Evolutionary conservation across 306 rosid genomes (phyloP).

Genomic region (Arachis stenosperma): DNA sequence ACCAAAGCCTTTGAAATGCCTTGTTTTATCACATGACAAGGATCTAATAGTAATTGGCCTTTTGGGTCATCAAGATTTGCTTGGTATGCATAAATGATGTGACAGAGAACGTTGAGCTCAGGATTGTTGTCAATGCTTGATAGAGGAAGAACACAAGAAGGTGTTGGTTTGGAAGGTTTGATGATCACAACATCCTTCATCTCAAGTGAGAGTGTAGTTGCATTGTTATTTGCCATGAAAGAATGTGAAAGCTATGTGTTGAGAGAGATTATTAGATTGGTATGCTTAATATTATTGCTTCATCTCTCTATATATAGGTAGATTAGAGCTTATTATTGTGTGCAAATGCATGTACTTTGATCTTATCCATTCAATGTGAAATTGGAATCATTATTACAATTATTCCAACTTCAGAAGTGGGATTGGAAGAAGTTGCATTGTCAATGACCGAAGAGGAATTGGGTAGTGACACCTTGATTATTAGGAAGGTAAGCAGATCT

Average conservation of each 20-base stretch:
- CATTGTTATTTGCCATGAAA: conserved; percentile 39
- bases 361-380: conserved; percentile 34
- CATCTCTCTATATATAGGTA: neutral
- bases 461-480: conserved; percentile 24
- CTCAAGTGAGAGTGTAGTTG: conserved; percentile 16
- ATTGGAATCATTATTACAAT: conserved; percentile 40
- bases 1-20: conserved; percentile 51
- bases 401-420: too few relatives aligned
- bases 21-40: conserved; percentile 43
- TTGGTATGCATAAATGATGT: conserved; percentile 43
- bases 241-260: neutral
- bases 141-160: conserved; percentile 42
- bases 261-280: conserved; percentile 19
- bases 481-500: neutral
- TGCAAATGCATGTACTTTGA: conserved; percentile 2
- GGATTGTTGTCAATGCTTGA: conserved; percentile 49
- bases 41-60: conserved; percentile 35
- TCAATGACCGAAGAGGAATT: conserved; percentile 24
- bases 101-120: conserved; percentile 37
- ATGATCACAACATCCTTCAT: conserved; percentile 40
- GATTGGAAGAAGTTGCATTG: conserved; percentile 29
- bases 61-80: conserved; percentile 31
- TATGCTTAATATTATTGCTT: conserved; percentile 8
- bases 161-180: conserved; percentile 49
- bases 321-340: neutral